Conservation (phyloP, 208 protist genomes). For the Acanthamoeba castellanii region DNA sequence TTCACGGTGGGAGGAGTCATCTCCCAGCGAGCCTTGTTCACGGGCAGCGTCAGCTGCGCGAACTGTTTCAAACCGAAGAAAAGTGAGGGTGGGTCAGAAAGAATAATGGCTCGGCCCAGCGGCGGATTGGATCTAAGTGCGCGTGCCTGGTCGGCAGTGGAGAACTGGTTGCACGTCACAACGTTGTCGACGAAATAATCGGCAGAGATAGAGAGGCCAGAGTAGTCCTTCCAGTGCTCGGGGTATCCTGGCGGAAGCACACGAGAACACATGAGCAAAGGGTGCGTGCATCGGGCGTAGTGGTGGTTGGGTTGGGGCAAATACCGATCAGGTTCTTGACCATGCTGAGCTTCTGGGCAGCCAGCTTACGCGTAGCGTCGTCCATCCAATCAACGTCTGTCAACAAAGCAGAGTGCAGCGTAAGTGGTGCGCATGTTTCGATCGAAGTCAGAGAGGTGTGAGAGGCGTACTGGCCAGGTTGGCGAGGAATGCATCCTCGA, state of each 20-base stretch:
- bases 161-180: neutral
- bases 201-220: neutral
- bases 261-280: neutral
- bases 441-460: neutral
- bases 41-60: constrained; percentile 21
- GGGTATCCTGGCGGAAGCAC: constrained; percentile 37
- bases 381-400: constrained; percentile 65
- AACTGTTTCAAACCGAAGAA: neutral
- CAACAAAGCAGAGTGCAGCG: neutral
- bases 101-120: neutral
- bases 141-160: neutral
- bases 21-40: constrained; percentile 59
- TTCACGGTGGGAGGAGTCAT: constrained; percentile 58
- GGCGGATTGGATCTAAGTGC: neutral
- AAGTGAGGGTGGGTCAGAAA: no score
- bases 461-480: constrained; percentile 1
- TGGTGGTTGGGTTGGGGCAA: neutral
- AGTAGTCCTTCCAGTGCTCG: constrained; percentile 51
- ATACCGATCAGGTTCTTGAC: constrained; percentile 47
- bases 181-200: constrained; percentile 15
- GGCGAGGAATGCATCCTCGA: constrained; percentile 46
- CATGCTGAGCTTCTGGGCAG: constrained; percentile 53
- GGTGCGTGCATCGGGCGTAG: neutral
- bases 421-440: neutral
- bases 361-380: neutral